A percentile compares a stretch with the other conserved stretches of the same genome.
These are phyloP conservation scores for Agapanthus africanus DNA, from an alignment of 106 monocot species.

Conservation along the genomic window DNA sequence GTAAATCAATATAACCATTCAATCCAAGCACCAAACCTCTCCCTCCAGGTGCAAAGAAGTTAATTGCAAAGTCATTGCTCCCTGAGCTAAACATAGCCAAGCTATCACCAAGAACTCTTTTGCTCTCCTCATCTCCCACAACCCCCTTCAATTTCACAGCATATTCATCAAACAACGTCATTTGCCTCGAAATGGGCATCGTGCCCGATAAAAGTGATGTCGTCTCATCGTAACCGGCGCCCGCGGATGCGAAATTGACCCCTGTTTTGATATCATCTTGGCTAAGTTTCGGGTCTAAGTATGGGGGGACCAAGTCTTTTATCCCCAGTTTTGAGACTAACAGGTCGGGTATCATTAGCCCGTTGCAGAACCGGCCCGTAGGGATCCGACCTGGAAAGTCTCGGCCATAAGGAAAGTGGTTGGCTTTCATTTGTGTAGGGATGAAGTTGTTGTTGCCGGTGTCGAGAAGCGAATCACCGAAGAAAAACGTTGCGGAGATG, in stretches of 20 bases:
- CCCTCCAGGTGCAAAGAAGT: not conserved
- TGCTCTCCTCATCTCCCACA: not conserved
- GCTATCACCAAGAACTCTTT: not conserved
- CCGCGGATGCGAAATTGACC: conserved; percentile 49
- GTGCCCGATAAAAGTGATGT: conserved; percentile 12
- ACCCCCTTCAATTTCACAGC: not conserved
- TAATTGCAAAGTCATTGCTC: conserved; percentile 1
- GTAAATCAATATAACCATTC: not conserved
- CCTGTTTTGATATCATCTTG: conserved; percentile 24
- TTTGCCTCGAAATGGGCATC: conserved; percentile 16
- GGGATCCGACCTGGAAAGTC: conserved; percentile 24
- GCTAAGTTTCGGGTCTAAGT: conserved; percentile 6
- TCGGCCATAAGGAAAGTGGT: conserved; percentile 27
- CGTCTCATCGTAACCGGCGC: conserved; percentile 37
- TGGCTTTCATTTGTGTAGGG: not conserved
- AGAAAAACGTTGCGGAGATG: conserved; percentile 21
- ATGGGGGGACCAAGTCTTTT: conserved; percentile 28
- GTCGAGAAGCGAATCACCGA: conserved; percentile 36
- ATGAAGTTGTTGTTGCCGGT: conserved; percentile 31
- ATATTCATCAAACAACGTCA: conserved; percentile 21
- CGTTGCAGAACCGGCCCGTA: conserved; percentile 13
- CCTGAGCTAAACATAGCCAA: not conserved
- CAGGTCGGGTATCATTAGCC: not conserved
- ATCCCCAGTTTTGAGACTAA: not conserved
- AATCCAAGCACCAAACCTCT: not conserved